These are phyloP conservation scores for Posidonia australis DNA, from an alignment of 106 monocot genomes.

Conservation along the genomic window DNA sequence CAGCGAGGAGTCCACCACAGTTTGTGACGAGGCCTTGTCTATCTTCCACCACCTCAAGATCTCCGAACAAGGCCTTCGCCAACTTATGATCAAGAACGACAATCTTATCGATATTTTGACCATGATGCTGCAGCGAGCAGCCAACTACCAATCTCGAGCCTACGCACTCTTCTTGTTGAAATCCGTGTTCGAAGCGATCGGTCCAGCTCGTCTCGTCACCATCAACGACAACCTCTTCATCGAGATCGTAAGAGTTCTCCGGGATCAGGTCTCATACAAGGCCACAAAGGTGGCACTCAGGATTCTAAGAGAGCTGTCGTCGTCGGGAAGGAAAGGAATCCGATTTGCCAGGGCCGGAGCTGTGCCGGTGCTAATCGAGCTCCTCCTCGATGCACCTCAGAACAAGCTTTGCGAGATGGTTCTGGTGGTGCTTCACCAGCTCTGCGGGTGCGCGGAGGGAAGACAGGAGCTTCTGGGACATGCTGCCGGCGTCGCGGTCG, in stretches of 20 bases:
- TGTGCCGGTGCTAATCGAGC: conserved; percentile 35
- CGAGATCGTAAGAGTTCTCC: conserved; percentile 23
- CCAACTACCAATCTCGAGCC: conserved; percentile 24
- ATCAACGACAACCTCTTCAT: conserved; percentile 19
- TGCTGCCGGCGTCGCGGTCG: conserved; percentile 36
- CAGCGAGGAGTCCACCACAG: background rate
- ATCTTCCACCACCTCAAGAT: conserved; percentile 36
- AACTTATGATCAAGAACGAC: conserved; percentile 3
- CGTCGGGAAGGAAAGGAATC: conserved; percentile 43
- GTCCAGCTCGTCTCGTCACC: conserved; percentile 9
- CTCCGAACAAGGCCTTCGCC: conserved; percentile 16
- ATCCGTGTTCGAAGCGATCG: conserved; percentile 9
- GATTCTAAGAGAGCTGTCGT: conserved; percentile 15
- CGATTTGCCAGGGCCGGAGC: conserved; percentile 43
- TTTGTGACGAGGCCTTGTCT: conserved; percentile 29
- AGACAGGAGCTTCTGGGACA: conserved; percentile 37
- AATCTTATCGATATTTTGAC: conserved; percentile 28
- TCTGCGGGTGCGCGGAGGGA: conserved; percentile 47
- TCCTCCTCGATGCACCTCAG: conserved; percentile 25
- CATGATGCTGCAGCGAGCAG: conserved; percentile 10
- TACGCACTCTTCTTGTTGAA: conserved; percentile 32
- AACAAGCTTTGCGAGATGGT: conserved; percentile 30
- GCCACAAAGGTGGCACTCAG: conserved; percentile 31
- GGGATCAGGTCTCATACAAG: conserved; percentile 30
- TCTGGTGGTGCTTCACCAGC: conserved; percentile 19